Evolutionary conservation across 805 yeast genomes (phyloP).

Genomic region (Jamesozyma jinghongensis): DNA sequence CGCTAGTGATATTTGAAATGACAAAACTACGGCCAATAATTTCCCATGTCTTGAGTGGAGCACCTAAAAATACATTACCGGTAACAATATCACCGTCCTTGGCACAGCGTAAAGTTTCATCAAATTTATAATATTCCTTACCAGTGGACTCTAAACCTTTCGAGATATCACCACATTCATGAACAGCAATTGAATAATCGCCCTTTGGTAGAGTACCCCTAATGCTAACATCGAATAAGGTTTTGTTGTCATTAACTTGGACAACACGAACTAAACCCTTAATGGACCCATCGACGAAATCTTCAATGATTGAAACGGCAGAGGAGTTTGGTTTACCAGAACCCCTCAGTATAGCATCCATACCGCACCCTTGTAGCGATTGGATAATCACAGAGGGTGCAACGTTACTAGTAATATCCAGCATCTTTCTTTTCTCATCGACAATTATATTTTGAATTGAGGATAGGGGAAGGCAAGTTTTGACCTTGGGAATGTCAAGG

Average conservation of each 20-base stretch:
- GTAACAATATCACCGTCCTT: not conserved
- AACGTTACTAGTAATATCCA: conserved; percentile 50
- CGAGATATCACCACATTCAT: conserved; percentile 68
- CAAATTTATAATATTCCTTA: conserved; percentile 32
- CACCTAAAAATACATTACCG: conserved; percentile 40
- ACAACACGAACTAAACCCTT: conserved; percentile 85
- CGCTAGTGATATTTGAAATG: conserved; percentile 19
- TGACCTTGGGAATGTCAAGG: not conserved
- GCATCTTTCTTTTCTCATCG: not conserved
- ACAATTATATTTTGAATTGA: not conserved
- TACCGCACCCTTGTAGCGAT: conserved; percentile 64
- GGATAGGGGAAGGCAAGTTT: not conserved
- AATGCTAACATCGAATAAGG: conserved; percentile 70
- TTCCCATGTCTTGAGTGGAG: conserved; percentile 40
- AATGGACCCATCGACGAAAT: conserved; percentile 41
- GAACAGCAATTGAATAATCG: conserved; percentile 57
- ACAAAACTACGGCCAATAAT: conserved; percentile 59
- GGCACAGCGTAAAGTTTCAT: conserved; percentile 9
- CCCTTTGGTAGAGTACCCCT: conserved; percentile 57
- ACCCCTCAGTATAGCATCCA: conserved; percentile 88
- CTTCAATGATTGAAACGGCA: conserved; percentile 83
- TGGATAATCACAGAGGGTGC: conserved; percentile 71
- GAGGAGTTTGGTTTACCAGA: conserved; percentile 82
- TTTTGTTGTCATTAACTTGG: conserved; percentile 40
- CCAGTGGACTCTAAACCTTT: conserved; percentile 66